A percentile compares a stretch with the other conserved stretches of the same genome.
Conservation (phyloP, 2,329 filamentous ascomycete species). For the Verticillium zaregamsianum region DNA sequence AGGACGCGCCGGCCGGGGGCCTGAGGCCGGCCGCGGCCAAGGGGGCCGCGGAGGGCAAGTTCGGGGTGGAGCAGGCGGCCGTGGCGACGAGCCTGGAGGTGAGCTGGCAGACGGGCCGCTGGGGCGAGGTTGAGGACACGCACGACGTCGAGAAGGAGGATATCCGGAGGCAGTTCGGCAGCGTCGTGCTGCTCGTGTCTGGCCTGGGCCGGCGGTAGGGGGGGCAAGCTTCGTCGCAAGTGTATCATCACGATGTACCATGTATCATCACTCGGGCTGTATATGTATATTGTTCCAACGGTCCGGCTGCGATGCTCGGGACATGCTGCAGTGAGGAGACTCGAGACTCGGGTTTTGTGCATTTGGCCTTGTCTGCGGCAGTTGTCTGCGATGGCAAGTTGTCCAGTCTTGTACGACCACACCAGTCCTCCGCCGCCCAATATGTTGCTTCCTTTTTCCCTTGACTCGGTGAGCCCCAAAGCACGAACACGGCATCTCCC, state of each 20-base stretch:
- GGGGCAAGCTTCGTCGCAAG: background rate
- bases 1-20: slow-evolving; percentile 56
- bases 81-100: slow-evolving; percentile 78
- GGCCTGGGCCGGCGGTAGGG: slow-evolving; percentile 30
- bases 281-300: too few relatives aligned
- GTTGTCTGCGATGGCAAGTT: too few relatives aligned
- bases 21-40: slow-evolving; percentile 16
- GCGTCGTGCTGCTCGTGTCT: slow-evolving; percentile 75
- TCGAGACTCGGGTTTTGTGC: too few relatives aligned
- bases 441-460: too few relatives aligned
- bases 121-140: slow-evolving; percentile 97
- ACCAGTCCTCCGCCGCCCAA: too few relatives aligned
- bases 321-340: too few relatives aligned
- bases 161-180: slow-evolving; percentile 80
- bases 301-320: too few relatives aligned
- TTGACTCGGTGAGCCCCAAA: background rate
- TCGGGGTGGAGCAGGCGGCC: slow-evolving; percentile 80
- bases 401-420: too few relatives aligned
- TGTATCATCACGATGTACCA: background rate
- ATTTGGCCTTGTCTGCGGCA: too few relatives aligned
- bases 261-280: background rate
- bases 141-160: slow-evolving; percentile 96
- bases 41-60: slow-evolving; percentile 35
- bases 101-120: slow-evolving; percentile 81
- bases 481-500: background rate